Conservation (phyloP, 2,329 filamentous ascomycete species). For the Paecilomyces sp. region DNA sequence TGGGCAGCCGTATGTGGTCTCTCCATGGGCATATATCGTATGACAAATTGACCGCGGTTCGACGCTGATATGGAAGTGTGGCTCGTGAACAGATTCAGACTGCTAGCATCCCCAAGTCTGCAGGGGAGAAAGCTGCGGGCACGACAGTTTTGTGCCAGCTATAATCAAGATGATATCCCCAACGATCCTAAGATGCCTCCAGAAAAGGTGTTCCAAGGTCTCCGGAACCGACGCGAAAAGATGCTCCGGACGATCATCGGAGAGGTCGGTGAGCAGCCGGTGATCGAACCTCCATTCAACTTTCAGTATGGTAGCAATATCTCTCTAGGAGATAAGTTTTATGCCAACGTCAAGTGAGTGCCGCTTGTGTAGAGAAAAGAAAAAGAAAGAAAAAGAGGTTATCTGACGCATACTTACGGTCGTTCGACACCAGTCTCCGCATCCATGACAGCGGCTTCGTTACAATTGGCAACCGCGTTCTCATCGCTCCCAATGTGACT, state of each 20-base stretch:
- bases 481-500: constrained; percentile 44
- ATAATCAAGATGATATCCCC: constrained; percentile 8
- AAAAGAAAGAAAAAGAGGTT: too few species aligned
- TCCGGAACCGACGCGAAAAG: constrained; percentile 6
- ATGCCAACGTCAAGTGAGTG: constrained; percentile 30
- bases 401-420: background rate
- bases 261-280: constrained; percentile 3
- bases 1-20: constrained; percentile 5
- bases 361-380: background rate
- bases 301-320: constrained; percentile 62
- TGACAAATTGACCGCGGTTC: background rate
- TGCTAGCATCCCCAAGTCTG: constrained; percentile 5
- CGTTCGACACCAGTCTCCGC: constrained; percentile 3
- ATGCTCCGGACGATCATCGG: constrained; percentile 9
- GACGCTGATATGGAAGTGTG: background rate
- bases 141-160: constrained; percentile 8
- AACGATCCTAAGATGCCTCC: constrained; percentile 5
- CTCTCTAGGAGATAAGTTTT: constrained; percentile 52
- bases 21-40: background rate
- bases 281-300: constrained; percentile 54
- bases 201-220: constrained; percentile 5
- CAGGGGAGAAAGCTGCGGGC: constrained; percentile 6
- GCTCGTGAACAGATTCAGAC: constrained; percentile 4
- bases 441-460: constrained; percentile 45
- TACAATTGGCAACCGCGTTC: constrained; percentile 42